These are phyloP conservation scores for Talaromyces albobiverticillius DNA, from an alignment of 2,329 filamentous ascomycete genomes.

Conservation along the genomic window DNA sequence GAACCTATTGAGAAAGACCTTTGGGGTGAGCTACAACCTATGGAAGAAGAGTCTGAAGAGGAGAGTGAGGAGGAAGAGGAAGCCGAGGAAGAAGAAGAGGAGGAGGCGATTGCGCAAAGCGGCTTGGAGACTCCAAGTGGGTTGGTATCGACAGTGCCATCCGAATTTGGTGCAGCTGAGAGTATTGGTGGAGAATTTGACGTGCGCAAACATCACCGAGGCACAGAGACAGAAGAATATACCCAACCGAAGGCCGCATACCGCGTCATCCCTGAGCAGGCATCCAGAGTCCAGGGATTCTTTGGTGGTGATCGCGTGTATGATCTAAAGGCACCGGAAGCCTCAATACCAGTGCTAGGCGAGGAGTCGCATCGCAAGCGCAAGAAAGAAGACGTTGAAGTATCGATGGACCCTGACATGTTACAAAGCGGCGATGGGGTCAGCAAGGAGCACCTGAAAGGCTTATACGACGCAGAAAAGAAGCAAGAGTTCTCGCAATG, in stretches of 20 bases:
- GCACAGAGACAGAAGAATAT: slow-evolving; percentile 83
- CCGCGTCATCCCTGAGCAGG: slow-evolving; percentile 83
- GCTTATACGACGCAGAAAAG: slow-evolving; percentile 71
- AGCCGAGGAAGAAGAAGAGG: slow-evolving; percentile 64
- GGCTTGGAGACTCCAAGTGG: slow-evolving; percentile 80
- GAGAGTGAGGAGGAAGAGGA: slow-evolving; percentile 65
- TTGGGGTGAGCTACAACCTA: slow-evolving; percentile 88
- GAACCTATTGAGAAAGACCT: slow-evolving; percentile 82
- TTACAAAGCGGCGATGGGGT: slow-evolving; percentile 72
- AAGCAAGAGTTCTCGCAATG: slow-evolving; percentile 67
- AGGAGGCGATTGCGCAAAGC: slow-evolving; percentile 65
- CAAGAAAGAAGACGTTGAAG: slow-evolving; percentile 95
- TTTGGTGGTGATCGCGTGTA: slow-evolving; percentile 94
- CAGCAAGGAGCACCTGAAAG: slow-evolving; percentile 77
- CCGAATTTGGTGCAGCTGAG: slow-evolving; percentile 72
- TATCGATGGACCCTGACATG: slow-evolving; percentile 83
- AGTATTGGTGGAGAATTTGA: slow-evolving; percentile 85
- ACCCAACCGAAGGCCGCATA: slow-evolving; percentile 74
- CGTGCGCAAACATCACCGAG: slow-evolving; percentile 79
- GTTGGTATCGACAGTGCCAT: slow-evolving; percentile 73
- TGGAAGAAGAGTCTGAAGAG: slow-evolving; percentile 69
- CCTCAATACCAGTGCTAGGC: slow-evolving; percentile 66
- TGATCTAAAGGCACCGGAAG: slow-evolving; percentile 67
- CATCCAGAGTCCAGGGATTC: slow-evolving; percentile 84
- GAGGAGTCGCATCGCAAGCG: slow-evolving; percentile 76